Base-by-base conservation (phyloP, 2,329 filamentous ascomycete species). In the Aspergillus puulaauensis region DNA sequence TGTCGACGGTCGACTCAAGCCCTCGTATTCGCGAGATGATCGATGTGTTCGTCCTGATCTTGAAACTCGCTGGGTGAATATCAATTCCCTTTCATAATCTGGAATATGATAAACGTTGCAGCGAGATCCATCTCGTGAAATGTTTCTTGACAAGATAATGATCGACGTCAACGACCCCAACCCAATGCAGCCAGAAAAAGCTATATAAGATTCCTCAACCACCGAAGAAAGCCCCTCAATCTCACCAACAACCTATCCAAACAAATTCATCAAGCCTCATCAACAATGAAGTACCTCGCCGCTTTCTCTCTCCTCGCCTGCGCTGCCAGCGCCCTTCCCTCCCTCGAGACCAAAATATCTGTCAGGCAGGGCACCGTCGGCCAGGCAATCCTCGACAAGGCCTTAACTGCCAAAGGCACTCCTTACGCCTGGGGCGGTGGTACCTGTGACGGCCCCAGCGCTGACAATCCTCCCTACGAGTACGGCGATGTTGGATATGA, bases 401-500 rank as follows among this genome's bases (percentile, higher is more conserved):
- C 79, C 66, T 79, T 81, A 78, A 69, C 75, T 59, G 75, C 77
- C 50, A 66, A 80, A 35, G 80, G 80, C 31, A 60, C 79, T 27
- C 66, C 66, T 5, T 70, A 69, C 55, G 68, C 66, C 14, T 70
- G 67, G 68, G 67, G 67, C 17, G 67, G 67, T 24, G 68, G 67
- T 14, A 60, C 51, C 21, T 70, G 68, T 57, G 59, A 60, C 1
- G 68, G 67, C 2, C 68, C 68, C 8, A 62, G 62, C 4, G 40
- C 40, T 8, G 67, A 68, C 47, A 49, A 66, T 21, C 63, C 64
- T 4, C 66, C 67, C 5, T 67, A 66, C 48, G 24, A 68, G 8
- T 64, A 68, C 45, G 66, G 64, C 4, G 64, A 69, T 9, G 49
- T 60, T 23, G 68, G 68, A 4, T 70, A 63, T 45, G 68, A 70